Evolutionary conservation across 208 protist species (phyloP), one percentile per base, ranked within the genome.

Genomic region (Trypanosoma caninum): DNA sequence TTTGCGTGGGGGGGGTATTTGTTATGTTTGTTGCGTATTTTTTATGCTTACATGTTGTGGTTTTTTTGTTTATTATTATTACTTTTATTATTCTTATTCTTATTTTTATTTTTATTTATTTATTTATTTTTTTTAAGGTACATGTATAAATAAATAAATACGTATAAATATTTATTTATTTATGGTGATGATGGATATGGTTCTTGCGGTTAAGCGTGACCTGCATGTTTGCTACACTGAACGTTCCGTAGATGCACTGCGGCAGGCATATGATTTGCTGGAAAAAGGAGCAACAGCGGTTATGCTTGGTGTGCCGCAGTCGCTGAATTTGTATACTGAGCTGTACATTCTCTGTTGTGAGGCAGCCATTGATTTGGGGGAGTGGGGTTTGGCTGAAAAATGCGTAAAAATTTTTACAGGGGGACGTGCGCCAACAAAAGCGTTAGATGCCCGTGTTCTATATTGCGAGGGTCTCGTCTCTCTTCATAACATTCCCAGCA

Each of bases 311-410:
- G 31, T n/a, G 18, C 5, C 31, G 4, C 27, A 28, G 28, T 46
- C 20, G 18, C 25, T 18, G 22, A 65, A 52, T 53, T 22, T 62
- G 20, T 78, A 66, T 1, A 73, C 65, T 22, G 87, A 90, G 44
- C 52, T 93, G 38, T 81, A 80, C 38, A 77, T 91, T 22, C 64
- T 89, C 16, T 89, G 84, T 63, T 80, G 79, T 34, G 88, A 94
- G 46, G 75, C 76, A 18, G 84, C 88, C 1, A 81, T 94, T 2
- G 63, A 75, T 35, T 69, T 87, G 44, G 67, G 70, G 35, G 64
- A 76, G 33, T 94, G 88, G 88, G 46, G 48, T 2, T 55, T 80
- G 16, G 88, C 88, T 0, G 59, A 75, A 14, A 40, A 65, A 35
- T 85, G 78, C 35, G 59, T 80, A 18, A 54, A 69, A 4, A 52